A percentile compares a stretch with the other conserved stretches of the same genome.
These are phyloP conservation scores for Lachancea thermotolerans DNA, from an alignment of 805 yeast species.

Conservation along the genomic window DNA sequence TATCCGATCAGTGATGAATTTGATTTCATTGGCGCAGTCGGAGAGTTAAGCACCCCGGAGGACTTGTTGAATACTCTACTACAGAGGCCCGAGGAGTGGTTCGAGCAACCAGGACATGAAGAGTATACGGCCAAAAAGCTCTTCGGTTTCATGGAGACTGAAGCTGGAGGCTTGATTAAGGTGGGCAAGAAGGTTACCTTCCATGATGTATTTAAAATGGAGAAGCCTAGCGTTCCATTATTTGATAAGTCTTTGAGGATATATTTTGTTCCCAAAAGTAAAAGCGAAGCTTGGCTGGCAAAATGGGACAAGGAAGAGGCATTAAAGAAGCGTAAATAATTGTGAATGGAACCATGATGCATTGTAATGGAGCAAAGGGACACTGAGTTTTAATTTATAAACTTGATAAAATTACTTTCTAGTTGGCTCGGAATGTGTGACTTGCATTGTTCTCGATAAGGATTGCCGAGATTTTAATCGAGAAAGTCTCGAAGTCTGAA, in stretches of 20 bases:
- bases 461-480: constrained; percentile 48
- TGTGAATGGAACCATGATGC: too few relatives aligned
- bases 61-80: constrained; percentile 57
- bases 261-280: constrained; percentile 71
- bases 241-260: constrained; percentile 68
- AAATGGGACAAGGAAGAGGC: constrained; percentile 61
- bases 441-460: constrained; percentile 31
- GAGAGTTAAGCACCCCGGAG: constrained; percentile 62
- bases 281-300: constrained; percentile 56
- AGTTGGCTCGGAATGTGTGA: background rate
- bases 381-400: background rate
- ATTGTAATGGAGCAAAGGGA: too few relatives aligned
- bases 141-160: constrained; percentile 76
- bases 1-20: constrained; percentile 83
- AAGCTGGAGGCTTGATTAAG: constrained; percentile 76
- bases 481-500: constrained; percentile 43
- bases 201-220: constrained; percentile 55
- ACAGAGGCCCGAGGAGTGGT: constrained; percentile 65
- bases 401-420: background rate
- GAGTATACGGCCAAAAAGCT: constrained; percentile 54
- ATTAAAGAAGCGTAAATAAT: constrained; percentile 38
- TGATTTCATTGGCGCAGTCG: constrained; percentile 68
- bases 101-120: constrained; percentile 48
- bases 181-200: constrained; percentile 72
- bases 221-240: constrained; percentile 61